Base-by-base conservation (phyloP, 2,329 filamentous ascomycete species). In the Hymenoscyphus linearis region DNA sequence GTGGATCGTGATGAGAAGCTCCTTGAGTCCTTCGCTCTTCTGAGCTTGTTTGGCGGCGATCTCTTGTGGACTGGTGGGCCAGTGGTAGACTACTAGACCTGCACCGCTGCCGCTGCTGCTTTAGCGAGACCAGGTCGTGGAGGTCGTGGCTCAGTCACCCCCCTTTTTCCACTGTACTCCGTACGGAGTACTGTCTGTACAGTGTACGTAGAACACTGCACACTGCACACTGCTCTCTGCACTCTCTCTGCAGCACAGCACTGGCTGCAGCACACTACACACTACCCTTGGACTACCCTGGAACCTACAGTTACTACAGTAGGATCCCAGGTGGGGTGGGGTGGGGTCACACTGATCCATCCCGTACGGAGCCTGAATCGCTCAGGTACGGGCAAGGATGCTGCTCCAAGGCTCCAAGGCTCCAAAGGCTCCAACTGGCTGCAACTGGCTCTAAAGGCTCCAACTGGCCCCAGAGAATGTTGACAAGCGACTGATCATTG, bases 321-420 rank as follows among this genome's bases (percentile, higher is more conserved):
- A 31, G 27, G 7, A 3, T 31, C 27, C 7, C 3, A 7, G 7
- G 27, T 3, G 27, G 7, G 31, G 31, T 31, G 31, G 31, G 63
- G 56, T 40, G 53, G 50, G 58, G 60, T 66, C 44, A 57, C 60
- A 63, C 64, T 57, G 35, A 54, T 35, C 22, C 60, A 31, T 37
- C 36, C 40, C 40, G 40, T 47, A 47, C 40, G 40, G 40, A 47
- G 40, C 40, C 40, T n/a, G 18, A 47, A 47, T 47, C 57, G 55
- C 55, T 67, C 65, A 67, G 65, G 65, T 67, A 67, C 65, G 60
- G 55, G 55, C 65, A 62, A 60, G 65, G 64, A 65, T 66, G 31
- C 52, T 18, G 40, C 34, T 31, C 54, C 37, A 55, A 36, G 50
- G n/a, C 13, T 36, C n/a, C n/a, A 37, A 27, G 52, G 35, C 22